These are phyloP conservation scores for Ceratocystis smalleyi DNA, from an alignment of 2,329 filamentous ascomycete genomes.

Conservation along the genomic window DNA sequence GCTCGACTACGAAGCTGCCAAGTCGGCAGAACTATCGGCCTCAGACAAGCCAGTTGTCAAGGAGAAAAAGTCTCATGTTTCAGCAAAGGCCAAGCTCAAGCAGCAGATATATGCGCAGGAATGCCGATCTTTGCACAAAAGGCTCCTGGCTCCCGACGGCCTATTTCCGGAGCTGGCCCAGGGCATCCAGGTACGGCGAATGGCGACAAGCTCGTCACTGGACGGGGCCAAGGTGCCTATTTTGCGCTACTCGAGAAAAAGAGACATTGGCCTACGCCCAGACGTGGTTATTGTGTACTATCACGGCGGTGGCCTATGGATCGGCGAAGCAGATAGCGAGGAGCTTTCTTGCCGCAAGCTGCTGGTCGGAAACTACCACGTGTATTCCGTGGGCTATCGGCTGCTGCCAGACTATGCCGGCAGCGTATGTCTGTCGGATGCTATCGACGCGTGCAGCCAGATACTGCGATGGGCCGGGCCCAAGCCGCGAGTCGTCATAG, in stretches of 20 bases:
- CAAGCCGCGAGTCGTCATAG: conserved; percentile 23
- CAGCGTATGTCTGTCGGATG: conserved; percentile 29
- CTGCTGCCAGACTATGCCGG: conserved; percentile 29
- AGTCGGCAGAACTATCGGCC: conserved; percentile 20
- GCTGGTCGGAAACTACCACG: conserved; percentile 19
- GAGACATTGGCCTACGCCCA: conserved; percentile 13
- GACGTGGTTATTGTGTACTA: conserved; percentile 29
- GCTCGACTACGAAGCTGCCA: conserved; percentile 26
- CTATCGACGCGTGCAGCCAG: conserved; percentile 25
- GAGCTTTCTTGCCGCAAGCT: conserved; percentile 33
- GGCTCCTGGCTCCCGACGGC: conserved; percentile 25
- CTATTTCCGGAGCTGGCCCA: conserved; percentile 26
- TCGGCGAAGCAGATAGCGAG: conserved; percentile 35
- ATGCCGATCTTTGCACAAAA: conserved; percentile 26
- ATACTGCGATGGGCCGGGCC: conserved; percentile 14
- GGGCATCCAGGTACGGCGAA: conserved; percentile 22
- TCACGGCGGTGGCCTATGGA: conserved; percentile 33
- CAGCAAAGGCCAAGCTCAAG: conserved; percentile 21
- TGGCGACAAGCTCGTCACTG: conserved; percentile 23
- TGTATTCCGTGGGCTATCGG: conserved; percentile 34
- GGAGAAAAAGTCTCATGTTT: conserved; percentile 20
- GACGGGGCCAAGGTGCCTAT: conserved; percentile 26
- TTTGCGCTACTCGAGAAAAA: conserved; percentile 23
- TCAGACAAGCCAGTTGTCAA: conserved; percentile 20
- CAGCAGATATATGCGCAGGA: conserved; percentile 28